A percentile compares a stretch with the other conserved stretches of the same genome.
These are phyloP conservation scores for Fusarium anthophilum DNA, from an alignment of 2,329 filamentous ascomycete genomes.

Conservation along the genomic window DNA sequence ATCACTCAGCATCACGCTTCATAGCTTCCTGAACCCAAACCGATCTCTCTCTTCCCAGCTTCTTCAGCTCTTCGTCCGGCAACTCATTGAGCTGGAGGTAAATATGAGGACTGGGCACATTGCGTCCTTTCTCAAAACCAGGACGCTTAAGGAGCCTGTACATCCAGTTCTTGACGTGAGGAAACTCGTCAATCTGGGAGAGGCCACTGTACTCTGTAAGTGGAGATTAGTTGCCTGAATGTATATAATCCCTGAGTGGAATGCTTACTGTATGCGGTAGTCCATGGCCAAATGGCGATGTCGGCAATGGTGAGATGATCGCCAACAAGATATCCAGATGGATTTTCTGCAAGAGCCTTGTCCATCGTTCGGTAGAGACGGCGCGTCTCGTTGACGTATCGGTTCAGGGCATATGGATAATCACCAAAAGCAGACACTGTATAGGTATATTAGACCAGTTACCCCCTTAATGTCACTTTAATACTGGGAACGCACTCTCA, in stretches of 20 bases:
- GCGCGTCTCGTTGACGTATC: slow-evolving; percentile 85
- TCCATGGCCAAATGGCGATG: slow-evolving; percentile 83
- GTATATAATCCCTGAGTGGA: background rate
- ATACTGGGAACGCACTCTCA: slow-evolving; percentile 55
- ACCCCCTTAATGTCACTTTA: background rate
- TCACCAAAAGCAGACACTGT: slow-evolving; percentile 78
- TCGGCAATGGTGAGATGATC: slow-evolving; percentile 78
- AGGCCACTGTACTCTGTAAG: slow-evolving; percentile 44
- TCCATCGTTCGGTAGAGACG: slow-evolving; percentile 83
- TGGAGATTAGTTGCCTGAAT: background rate
- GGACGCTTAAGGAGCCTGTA: slow-evolving; percentile 73
- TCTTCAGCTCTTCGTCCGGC: slow-evolving; percentile 64
- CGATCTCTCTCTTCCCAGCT: slow-evolving; percentile 59
- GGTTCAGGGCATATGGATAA: slow-evolving; percentile 82
- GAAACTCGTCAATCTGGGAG: slow-evolving; percentile 75
- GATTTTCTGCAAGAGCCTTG: slow-evolving; percentile 68
- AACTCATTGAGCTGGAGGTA: slow-evolving; percentile 60
- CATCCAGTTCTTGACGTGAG: slow-evolving; percentile 79
- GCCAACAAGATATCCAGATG: slow-evolving; percentile 69
- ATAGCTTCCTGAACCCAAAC: slow-evolving; percentile 75
- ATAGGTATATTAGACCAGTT: background rate
- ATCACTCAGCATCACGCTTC: slow-evolving; percentile 64
- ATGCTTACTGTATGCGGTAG: slow-evolving; percentile 60
- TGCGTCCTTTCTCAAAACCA: slow-evolving; percentile 77
- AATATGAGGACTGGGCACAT: slow-evolving; percentile 74